These are phyloP conservation scores for Diaporthe sp. DNA, from an alignment of 2,329 filamentous ascomycete genomes.

Conservation along the genomic window DNA sequence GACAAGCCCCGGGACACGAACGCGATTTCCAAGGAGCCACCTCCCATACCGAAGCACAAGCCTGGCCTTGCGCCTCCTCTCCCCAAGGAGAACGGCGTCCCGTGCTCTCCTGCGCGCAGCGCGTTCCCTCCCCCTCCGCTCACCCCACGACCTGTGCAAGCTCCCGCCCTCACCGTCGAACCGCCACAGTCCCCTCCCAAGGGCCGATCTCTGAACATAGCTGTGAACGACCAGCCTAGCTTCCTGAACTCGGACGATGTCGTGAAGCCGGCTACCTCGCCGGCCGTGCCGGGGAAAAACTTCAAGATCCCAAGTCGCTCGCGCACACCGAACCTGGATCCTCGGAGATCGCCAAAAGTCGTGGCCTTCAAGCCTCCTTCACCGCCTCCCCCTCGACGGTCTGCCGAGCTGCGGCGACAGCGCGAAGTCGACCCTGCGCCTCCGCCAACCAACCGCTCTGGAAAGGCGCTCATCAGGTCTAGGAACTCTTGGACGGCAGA, in stretches of 20 bases:
- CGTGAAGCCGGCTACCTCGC: constrained; percentile 55
- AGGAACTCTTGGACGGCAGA: constrained; percentile 47
- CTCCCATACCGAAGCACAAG: constrained; percentile 54
- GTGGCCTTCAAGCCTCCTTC: constrained; percentile 69
- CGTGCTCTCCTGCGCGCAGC: constrained; percentile 43
- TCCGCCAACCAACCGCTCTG: constrained; percentile 83
- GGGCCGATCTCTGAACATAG: constrained; percentile 52
- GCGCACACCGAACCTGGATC: constrained; percentile 65
- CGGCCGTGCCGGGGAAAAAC: constrained; percentile 59
- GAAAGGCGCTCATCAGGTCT: constrained; percentile 68
- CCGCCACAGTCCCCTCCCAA: constrained; percentile 80
- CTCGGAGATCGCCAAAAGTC: constrained; percentile 63
- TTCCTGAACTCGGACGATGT: constrained; percentile 64
- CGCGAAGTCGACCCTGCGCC: constrained; percentile 60
- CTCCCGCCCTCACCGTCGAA: constrained; percentile 76
- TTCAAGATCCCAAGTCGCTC: constrained; percentile 65
- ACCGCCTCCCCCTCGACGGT: constrained; percentile 74
- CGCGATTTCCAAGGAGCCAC: constrained; percentile 53
- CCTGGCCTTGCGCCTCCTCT: constrained; percentile 45
- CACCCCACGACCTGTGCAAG: constrained; percentile 61
- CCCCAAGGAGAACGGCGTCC: constrained; percentile 45
- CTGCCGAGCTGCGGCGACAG: constrained; percentile 69
- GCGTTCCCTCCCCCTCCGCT: constrained; percentile 61
- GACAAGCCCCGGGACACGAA: constrained; percentile 58
- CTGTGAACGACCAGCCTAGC: constrained; percentile 58